phyloP scores from a whole-genome alignment of 169 alveolate genomes.

The Cryptosporidium canis region DNA sequence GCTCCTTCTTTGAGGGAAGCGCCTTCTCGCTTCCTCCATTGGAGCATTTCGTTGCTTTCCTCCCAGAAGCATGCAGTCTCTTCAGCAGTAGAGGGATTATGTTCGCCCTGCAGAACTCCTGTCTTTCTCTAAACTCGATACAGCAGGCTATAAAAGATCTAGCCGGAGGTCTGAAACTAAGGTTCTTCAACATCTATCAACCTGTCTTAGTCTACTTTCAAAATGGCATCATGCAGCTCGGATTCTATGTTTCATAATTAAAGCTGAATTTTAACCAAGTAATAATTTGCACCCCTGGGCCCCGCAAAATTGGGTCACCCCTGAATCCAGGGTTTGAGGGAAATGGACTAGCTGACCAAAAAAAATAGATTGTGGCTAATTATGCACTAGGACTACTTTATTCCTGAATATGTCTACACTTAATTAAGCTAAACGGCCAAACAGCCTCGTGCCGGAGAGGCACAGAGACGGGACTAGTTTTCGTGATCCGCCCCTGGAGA shows the following conservation, averaged over 20 bases:
- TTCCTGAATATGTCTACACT: no score
- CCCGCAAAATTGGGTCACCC: neutral
- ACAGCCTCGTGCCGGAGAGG: no score
- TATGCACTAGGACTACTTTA: neutral
- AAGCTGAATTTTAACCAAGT: neutral
- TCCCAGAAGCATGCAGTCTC: neutral
- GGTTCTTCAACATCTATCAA: slow-evolving; percentile 13
- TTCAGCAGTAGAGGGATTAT: slow-evolving; percentile 20
- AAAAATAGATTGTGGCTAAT: neutral
- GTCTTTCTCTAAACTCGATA: slow-evolving; percentile 58
- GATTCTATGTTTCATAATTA: neutral
- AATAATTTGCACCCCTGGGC: neutral
- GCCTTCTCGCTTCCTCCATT: neutral
- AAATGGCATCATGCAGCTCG: neutral
- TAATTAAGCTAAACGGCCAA: no score
- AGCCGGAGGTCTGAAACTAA: slow-evolving; percentile 23
- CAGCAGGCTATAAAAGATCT: slow-evolving; percentile 48
- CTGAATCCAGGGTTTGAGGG: neutral
- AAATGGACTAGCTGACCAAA: no score
- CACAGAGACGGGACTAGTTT: no score
- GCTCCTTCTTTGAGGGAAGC: neutral
- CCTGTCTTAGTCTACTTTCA: neutral
- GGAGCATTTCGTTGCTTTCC: neutral
- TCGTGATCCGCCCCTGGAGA: neutral
- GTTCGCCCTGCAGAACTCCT: slow-evolving; percentile 23